A percentile compares a stretch with the other conserved stretches of the same genome.
Evolutionary conservation across 2,329 filamentous ascomycete genomes (phyloP).

Genomic region (Domatiomyces catenatus): DNA sequence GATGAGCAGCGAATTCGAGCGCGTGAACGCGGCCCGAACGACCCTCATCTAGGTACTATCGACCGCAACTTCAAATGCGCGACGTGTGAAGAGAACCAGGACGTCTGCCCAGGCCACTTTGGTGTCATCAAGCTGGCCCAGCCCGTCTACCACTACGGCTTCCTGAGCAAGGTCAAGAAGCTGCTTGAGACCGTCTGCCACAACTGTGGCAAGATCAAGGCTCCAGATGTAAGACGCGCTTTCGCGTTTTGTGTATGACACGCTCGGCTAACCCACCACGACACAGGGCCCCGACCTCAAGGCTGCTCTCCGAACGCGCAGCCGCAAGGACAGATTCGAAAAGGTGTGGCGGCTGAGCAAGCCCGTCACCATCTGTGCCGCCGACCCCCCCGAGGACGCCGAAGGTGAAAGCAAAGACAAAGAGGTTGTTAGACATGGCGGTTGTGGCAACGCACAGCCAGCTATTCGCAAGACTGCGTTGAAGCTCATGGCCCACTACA

Average conservation of each 20-base stretch:
- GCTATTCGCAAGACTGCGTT: conserved; percentile 76
- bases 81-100: conserved; percentile 90
- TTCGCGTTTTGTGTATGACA: conserved; percentile 17
- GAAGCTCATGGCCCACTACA: conserved; percentile 64
- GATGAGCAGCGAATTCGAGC: conserved; percentile 86
- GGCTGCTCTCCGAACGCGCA: conserved; percentile 66
- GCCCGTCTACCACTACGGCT: conserved; percentile 89
- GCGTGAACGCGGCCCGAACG: conserved; percentile 81
- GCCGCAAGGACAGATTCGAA: conserved; percentile 89
- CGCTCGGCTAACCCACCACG: conserved; percentile 24
- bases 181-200: conserved; percentile 97
- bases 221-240: conserved; percentile 87
- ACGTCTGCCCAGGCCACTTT: conserved; percentile 93
- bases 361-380: conserved; percentile 69
- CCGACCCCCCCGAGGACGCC: conserved; percentile 52
- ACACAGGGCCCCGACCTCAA: conserved; percentile 42
- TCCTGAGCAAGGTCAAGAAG: conserved; percentile 99
- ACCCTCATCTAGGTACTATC: conserved; percentile 89
- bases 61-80: conserved; percentile 91
- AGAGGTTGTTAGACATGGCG: conserved; percentile 50
- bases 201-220: conserved; percentile 94
- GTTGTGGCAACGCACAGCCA: conserved; percentile 84
- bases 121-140: conserved; percentile 96
- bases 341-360: conserved; percentile 86
- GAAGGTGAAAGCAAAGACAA: conserved; percentile 51